phyloP scores from a whole-genome alignment of 1,284 basidiomycete genomes.

The Somion occarium region DNA sequence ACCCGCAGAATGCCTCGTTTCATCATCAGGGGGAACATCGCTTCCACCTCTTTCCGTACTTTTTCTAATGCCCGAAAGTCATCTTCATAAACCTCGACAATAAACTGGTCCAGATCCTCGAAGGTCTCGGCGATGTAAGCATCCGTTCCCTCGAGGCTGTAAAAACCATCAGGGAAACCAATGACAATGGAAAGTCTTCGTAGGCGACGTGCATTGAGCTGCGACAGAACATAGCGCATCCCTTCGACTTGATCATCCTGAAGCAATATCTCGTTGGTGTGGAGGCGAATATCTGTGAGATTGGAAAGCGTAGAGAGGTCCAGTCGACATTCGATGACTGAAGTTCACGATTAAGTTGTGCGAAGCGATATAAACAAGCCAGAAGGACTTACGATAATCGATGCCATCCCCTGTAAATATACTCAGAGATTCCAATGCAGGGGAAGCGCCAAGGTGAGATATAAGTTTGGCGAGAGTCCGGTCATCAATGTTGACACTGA shows the following conservation, averaged over 20 bases:
- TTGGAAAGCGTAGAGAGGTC: not conserved
- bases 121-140: not conserved
- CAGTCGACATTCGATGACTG: not conserved
- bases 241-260: not conserved
- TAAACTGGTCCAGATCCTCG: too few relatives aligned
- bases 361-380: not conserved
- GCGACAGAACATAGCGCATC: not conserved
- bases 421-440: not conserved
- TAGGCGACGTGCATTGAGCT: not conserved
- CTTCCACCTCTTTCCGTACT: too few relatives aligned
- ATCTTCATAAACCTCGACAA: too few relatives aligned
- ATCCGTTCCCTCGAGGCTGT: not conserved
- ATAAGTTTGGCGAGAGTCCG: not conserved
- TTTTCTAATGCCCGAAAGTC: too few relatives aligned
- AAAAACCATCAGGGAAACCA: not conserved
- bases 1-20: too few relatives aligned
- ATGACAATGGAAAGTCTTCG: too few relatives aligned
- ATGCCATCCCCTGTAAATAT: not conserved
- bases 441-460: not conserved
- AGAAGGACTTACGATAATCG: not conserved
- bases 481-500: not conserved
- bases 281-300: not conserved
- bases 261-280: not conserved
- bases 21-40: too few relatives aligned
- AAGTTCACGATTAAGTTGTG: not conserved